Evolutionary conservation across 768 basidiomycete genomes (phyloP).

Genomic region (Trametes sanguinea): DNA sequence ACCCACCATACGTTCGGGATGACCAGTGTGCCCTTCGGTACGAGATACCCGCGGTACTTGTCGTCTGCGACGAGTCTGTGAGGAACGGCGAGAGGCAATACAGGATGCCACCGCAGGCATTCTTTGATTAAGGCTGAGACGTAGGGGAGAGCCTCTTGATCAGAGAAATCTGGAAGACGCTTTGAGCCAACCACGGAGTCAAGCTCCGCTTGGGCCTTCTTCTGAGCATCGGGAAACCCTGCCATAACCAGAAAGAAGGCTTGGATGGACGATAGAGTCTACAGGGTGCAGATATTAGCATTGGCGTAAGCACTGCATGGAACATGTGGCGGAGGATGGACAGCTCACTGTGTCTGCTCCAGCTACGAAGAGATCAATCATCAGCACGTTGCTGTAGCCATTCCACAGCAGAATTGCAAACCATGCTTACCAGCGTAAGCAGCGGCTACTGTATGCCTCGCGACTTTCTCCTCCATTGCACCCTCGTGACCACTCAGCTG

Average conservation of each 20-base stretch:
- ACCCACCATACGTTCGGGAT: conserved; percentile 25
- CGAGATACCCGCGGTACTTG: conserved; percentile 31
- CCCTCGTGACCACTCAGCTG: background rate
- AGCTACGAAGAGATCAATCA: background rate
- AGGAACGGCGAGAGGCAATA: conserved; percentile 20
- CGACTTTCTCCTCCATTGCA: background rate
- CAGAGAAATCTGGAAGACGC: conserved; percentile 17
- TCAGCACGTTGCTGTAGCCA: no score
- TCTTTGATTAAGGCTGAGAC: conserved; percentile 29
- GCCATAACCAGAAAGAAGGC: conserved; percentile 31
- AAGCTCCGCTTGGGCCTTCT: conserved; percentile 32
- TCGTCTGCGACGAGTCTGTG: conserved; percentile 28
- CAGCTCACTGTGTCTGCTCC: conserved; percentile 14
- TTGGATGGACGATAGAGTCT: conserved; percentile 27
- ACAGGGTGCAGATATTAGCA: background rate
- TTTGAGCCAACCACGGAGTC: conserved; percentile 23
- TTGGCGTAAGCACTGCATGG: no score
- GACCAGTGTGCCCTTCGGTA: conserved; percentile 32
- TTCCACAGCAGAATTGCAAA: no score
- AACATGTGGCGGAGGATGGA: no score
- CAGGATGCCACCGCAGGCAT: conserved; percentile 25
- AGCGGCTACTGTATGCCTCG: background rate
- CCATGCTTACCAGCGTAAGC: conserved; percentile 15
- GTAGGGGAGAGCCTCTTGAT: conserved; percentile 25
- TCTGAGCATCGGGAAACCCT: conserved; percentile 30